phyloP scores from a whole-genome alignment of 192 early-diverging fungal genomes.

The Linnemannia exigua region DNA sequence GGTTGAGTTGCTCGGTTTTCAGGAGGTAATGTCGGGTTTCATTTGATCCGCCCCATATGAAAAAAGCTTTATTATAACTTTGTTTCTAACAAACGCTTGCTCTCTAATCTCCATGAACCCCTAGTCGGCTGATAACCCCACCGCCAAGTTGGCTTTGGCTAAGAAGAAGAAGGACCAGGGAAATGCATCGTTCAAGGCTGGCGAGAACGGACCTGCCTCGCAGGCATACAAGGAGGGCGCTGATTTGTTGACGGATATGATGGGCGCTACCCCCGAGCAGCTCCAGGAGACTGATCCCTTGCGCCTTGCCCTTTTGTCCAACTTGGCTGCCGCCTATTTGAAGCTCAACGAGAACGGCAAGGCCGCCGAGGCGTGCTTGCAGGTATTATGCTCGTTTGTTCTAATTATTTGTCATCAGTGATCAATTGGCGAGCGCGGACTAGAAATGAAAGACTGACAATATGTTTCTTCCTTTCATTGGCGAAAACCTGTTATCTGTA shows the following conservation, averaged over 20 bases:
- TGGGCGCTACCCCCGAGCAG: constrained; percentile 33
- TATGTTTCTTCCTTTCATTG: background rate
- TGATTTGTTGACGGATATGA: constrained; percentile 40
- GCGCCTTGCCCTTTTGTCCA: constrained; percentile 43
- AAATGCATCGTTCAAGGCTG: constrained; percentile 54
- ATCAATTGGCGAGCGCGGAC: background rate
- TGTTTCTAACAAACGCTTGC: background rate
- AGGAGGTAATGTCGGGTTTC: constrained; percentile 36
- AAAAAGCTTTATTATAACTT: background rate
- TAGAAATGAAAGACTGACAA: background rate
- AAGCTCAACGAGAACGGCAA: constrained; percentile 51
- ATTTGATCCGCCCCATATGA: background rate
- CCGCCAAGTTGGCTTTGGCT: constrained; percentile 43
- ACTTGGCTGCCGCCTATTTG: constrained; percentile 53
- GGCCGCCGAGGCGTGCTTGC: constrained; percentile 42
- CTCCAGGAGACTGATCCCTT: constrained; percentile 17
- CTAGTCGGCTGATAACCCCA: constrained; percentile 51
- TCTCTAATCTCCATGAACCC: background rate
- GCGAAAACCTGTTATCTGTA: constrained; percentile 1
- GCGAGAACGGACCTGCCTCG: constrained; percentile 35
- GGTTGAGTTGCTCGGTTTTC: constrained; percentile 56
- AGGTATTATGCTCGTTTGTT: constrained; percentile 13
- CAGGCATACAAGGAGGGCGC: constrained; percentile 53
- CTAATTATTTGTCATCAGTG: background rate
- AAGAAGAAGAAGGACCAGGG: constrained; percentile 59